Evolutionary conservation across 2,329 filamentous ascomycete species (phyloP).

Genomic region (Metarhizium robertsii): DNA sequence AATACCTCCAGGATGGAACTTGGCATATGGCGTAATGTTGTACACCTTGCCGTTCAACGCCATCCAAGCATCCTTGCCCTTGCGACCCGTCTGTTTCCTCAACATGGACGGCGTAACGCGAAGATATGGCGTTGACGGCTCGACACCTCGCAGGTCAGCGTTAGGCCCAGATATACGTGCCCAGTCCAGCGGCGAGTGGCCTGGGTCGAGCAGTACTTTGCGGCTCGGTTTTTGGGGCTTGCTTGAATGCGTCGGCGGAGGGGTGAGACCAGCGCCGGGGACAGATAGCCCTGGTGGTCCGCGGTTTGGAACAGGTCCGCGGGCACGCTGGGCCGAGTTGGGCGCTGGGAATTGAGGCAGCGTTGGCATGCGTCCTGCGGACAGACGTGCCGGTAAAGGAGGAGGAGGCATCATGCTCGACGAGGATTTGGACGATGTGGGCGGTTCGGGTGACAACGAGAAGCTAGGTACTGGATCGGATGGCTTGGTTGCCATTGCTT

Average conservation of each 20-base stretch:
- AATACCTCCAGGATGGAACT: conserved; percentile 83
- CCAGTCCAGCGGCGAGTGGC: conserved; percentile 95
- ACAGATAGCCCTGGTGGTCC: conserved; percentile 13
- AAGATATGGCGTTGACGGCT: conserved; percentile 43
- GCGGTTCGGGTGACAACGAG: conserved; percentile 23
- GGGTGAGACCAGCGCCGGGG: conserved; percentile 39
- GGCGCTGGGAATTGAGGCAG: conserved; percentile 38
- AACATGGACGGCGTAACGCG: conserved; percentile 78
- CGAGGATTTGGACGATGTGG: conserved; percentile 4
- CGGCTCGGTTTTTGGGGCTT: conserved; percentile 48
- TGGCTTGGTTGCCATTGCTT: conserved; percentile 24
- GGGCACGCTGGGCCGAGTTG: conserved; percentile 43
- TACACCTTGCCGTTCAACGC: conserved; percentile 85
- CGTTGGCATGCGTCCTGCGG: conserved; percentile 21
- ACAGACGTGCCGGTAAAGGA: conserved; percentile 17
- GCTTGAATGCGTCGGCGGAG: conserved; percentile 43
- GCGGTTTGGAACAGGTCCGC: conserved; percentile 32
- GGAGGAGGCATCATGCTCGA: conserved; percentile 22
- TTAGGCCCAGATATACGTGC: conserved; percentile 61
- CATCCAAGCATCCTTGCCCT: conserved; percentile 83
- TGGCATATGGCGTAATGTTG: conserved; percentile 81
- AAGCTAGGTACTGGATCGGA: conserved; percentile 33
- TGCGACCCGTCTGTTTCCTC: conserved; percentile 68
- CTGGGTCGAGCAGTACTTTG: conserved; percentile 77
- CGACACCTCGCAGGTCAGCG: conserved; percentile 57